Conservation (phyloP, 1,284 basidiomycete species). For the Leucoagaricus sp. region DNA sequence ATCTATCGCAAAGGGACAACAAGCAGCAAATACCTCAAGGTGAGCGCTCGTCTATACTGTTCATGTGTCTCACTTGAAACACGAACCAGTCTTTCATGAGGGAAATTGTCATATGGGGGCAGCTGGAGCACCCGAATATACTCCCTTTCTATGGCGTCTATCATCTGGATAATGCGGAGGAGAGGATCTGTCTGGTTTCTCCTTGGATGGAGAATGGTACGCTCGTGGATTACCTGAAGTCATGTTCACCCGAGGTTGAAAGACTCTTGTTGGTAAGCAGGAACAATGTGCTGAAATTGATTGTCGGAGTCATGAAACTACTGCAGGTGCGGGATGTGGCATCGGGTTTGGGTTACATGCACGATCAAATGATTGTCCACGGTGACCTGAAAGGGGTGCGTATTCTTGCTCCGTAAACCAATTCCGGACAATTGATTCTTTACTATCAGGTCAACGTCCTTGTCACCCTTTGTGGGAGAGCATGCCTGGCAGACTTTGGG, state of each 20-base stretch:
- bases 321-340: conserved; percentile 18
- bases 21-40: conserved; percentile 18
- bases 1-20: conserved; percentile 17
- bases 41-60: conserved; percentile 2
- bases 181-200: conserved; percentile 20
- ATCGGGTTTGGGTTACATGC: conserved; percentile 23
- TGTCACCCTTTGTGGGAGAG: conserved; percentile 16
- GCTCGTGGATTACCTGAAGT: conserved; percentile 18
- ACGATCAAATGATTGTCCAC: conserved; percentile 22
- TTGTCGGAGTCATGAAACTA: neutral
- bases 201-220: conserved; percentile 26
- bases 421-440: neutral
- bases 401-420: neutral
- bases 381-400: conserved; percentile 25
- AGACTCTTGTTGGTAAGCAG: conserved; percentile 12
- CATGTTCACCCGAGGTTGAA: neutral
- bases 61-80: neutral
- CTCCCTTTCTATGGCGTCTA: conserved; percentile 26
- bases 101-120: conserved; percentile 18
- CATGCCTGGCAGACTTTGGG: conserved; percentile 24
- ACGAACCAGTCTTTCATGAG: conserved; percentile 13
- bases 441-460: conserved; percentile 19
- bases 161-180: conserved; percentile 7
- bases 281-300: conserved; percentile 9
- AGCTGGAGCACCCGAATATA: conserved; percentile 22